phyloP scores from a whole-genome alignment of 1,284 basidiomycete species.

The Sporisorium sorghi region DNA sequence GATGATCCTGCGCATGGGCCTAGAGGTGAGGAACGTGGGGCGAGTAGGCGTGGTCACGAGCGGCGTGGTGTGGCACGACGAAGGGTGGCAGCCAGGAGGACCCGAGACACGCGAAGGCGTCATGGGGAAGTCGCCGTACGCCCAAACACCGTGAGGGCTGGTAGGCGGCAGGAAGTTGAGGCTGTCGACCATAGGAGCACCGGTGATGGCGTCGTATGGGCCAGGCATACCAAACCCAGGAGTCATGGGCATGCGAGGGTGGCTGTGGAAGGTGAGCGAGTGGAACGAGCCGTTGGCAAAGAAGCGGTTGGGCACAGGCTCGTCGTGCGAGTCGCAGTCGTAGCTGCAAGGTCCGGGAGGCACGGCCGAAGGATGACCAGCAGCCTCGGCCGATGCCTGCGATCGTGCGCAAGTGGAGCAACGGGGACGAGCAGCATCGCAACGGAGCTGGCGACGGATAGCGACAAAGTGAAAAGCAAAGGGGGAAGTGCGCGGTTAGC shows the following conservation, averaged over 20 bases:
- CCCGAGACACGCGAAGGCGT: constrained; percentile 43
- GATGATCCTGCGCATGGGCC: constrained; percentile 54
- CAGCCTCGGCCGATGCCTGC: constrained; percentile 53
- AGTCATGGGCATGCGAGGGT: constrained; percentile 44
- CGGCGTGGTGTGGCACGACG: constrained; percentile 43
- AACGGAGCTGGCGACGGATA: constrained; percentile 47
- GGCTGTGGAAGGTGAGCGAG: constrained; percentile 56
- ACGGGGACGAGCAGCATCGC: constrained; percentile 53
- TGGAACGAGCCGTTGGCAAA: constrained; percentile 53
- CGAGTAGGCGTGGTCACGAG: constrained; percentile 43
- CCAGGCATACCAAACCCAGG: constrained; percentile 40
- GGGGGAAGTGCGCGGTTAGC: constrained; percentile 19
- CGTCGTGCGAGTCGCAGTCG: constrained; percentile 47
- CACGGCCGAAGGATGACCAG: constrained; percentile 52
- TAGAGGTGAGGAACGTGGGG: constrained; percentile 41
- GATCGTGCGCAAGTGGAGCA: constrained; percentile 54
- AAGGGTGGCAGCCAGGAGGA: constrained; percentile 30
- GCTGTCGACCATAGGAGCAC: constrained; percentile 41
- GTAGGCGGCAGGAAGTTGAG: constrained; percentile 47
- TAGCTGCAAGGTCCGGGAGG: constrained; percentile 48
- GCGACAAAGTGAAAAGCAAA: constrained; percentile 22
- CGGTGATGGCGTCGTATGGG: constrained; percentile 30
- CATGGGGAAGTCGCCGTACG: constrained; percentile 49
- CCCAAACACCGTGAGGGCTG: constrained; percentile 52
- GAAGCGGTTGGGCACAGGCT: constrained; percentile 47